A percentile compares a stretch with the other conserved stretches of the same genome.
These are phyloP conservation scores for Lasiosphaeria ovina DNA, from an alignment of 495 filamentous ascomycete genomes.

Conservation along the genomic window DNA sequence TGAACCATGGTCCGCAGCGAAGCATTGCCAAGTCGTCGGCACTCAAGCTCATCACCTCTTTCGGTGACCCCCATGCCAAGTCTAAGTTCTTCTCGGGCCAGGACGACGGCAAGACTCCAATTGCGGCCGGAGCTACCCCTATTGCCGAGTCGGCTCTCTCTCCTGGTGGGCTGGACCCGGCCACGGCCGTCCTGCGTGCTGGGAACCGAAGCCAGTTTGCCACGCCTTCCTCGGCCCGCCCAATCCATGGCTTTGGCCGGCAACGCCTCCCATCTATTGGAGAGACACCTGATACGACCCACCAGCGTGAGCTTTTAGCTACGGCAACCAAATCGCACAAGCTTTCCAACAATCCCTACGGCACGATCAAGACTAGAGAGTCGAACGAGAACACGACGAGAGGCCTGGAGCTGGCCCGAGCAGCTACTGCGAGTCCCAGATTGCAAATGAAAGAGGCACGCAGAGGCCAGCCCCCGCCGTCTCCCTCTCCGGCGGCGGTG, in stretches of 20 bases:
- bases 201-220: slow-evolving; percentile 55
- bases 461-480: slow-evolving; percentile 47
- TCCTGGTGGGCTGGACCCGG: slow-evolving; percentile 61
- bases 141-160: slow-evolving; percentile 90
- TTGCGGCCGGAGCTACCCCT: slow-evolving; percentile 76
- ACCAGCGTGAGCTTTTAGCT: slow-evolving; percentile 29
- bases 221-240: slow-evolving; percentile 70
- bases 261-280: slow-evolving; percentile 80
- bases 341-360: slow-evolving; percentile 22
- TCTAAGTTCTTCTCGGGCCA: slow-evolving; percentile 66
- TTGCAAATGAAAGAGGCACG: slow-evolving; percentile 39
- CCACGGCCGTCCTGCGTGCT: slow-evolving; percentile 60
- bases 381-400: slow-evolving; percentile 8
- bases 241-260: slow-evolving; percentile 64
- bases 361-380: slow-evolving; percentile 19
- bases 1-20: slow-evolving; percentile 51
- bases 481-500: slow-evolving; percentile 47
- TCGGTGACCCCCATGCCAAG: slow-evolving; percentile 55
- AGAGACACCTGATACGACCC: slow-evolving; percentile 56
- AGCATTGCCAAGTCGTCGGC: slow-evolving; percentile 74
- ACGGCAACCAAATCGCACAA: slow-evolving; percentile 21
- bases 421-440: slow-evolving; percentile 51
- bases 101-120: slow-evolving; percentile 71
- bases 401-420: slow-evolving; percentile 32
- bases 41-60: slow-evolving; percentile 89